phyloP scores from a whole-genome alignment of 2,329 filamentous ascomycete species.

The Diaporthe helianthi region DNA sequence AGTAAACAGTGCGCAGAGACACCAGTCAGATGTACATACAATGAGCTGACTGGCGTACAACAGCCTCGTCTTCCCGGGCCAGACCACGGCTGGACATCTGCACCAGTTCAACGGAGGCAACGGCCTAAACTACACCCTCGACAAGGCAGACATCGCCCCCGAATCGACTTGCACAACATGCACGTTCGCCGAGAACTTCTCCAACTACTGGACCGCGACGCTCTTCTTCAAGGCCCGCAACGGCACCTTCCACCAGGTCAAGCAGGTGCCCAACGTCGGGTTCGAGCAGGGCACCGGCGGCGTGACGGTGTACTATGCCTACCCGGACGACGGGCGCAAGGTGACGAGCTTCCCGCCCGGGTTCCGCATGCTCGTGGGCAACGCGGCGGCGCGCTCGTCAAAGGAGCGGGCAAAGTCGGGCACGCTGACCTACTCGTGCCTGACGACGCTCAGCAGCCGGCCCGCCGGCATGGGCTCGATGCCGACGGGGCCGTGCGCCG shows the following conservation, averaged over 20 bases:
- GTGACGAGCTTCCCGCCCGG: slow-evolving; percentile 53
- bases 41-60: background rate
- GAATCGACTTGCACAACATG: slow-evolving; percentile 34
- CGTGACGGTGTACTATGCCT: slow-evolving; percentile 43
- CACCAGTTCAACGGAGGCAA: slow-evolving; percentile 26
- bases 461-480: slow-evolving; percentile 48
- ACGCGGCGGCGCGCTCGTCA: background rate
- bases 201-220: slow-evolving; percentile 30
- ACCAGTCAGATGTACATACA: no score
- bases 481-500: slow-evolving; percentile 45
- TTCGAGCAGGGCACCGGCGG: slow-evolving; percentile 10
- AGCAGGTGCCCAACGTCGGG: slow-evolving; percentile 42
- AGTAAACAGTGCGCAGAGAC: background rate
- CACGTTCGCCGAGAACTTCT: slow-evolving; percentile 25
- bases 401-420: slow-evolving; percentile 46
- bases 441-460: slow-evolving; percentile 45
- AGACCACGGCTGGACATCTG: slow-evolving; percentile 11
- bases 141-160: slow-evolving; percentile 3
- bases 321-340: slow-evolving; percentile 38
- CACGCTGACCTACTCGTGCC: slow-evolving; percentile 53
- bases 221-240: slow-evolving; percentile 35
- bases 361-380: slow-evolving; percentile 54
- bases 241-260: slow-evolving; percentile 39
- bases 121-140: slow-evolving; percentile 9
- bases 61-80: slow-evolving; percentile 9